phyloP scores from a whole-genome alignment of 768 basidiomycete species.

The Serendipita sp. region DNA sequence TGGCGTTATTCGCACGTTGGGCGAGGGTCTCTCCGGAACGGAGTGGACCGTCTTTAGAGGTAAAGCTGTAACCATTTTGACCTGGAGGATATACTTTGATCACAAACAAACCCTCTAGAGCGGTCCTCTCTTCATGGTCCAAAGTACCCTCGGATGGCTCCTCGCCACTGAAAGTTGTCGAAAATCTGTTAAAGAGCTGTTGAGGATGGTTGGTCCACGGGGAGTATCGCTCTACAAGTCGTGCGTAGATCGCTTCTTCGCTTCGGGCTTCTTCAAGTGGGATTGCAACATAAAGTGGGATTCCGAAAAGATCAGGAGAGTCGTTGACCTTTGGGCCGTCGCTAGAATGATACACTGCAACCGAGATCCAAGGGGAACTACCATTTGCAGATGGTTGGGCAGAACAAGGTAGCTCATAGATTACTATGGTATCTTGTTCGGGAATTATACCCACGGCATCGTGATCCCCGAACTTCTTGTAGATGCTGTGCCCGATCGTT shows the following conservation, averaged over 20 bases:
- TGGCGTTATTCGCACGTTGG: constrained; percentile 14
- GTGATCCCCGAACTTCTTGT: constrained; percentile 67
- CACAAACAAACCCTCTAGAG: constrained; percentile 48
- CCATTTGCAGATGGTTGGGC: constrained; percentile 24
- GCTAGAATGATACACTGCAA: constrained; percentile 17
- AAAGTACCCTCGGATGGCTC: not conserved
- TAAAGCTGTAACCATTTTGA: not conserved
- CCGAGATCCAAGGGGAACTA: constrained; percentile 12
- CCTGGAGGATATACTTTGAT: constrained; percentile 32
- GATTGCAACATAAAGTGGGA: constrained; percentile 54
- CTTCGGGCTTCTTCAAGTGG: constrained; percentile 38
- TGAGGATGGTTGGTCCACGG: constrained; percentile 50
- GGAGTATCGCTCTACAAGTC: constrained; percentile 47
- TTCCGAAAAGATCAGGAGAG: constrained; percentile 32
- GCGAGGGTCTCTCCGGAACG: constrained; percentile 27
- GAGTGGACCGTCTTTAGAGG: constrained; percentile 29
- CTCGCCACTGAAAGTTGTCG: not conserved
- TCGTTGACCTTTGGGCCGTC: constrained; percentile 19
- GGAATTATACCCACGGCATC: constrained; percentile 55
- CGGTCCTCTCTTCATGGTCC: constrained; percentile 7
- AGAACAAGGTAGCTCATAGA: constrained; percentile 72
- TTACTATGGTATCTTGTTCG: constrained; percentile 51
- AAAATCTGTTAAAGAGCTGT: constrained; percentile 34
- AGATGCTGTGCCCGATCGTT: constrained; percentile 64
- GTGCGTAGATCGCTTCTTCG: constrained; percentile 46